Percentiles rank a stretch among this genome's conserved stretches.
Conservation (phyloP, 768 basidiomycete species). For the Mycena pura region DNA sequence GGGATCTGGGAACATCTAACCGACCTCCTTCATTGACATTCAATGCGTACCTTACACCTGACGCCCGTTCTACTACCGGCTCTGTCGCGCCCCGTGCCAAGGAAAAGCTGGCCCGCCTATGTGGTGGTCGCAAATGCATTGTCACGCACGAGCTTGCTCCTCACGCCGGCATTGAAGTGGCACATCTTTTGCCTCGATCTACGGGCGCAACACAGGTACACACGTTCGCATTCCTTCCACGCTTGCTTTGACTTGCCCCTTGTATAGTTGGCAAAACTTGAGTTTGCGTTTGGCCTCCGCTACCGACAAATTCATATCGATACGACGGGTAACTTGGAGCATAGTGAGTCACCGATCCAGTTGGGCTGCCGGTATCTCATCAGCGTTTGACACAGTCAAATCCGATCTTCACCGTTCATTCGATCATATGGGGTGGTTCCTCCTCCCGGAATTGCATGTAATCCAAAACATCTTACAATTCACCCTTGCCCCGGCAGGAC, state of each 20-base stretch:
- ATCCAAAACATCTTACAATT: neutral
- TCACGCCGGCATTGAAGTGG: conserved; percentile 6
- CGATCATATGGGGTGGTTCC: conserved; percentile 7
- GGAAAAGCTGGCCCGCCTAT: conserved; percentile 3
- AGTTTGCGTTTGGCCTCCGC: conserved; percentile 7
- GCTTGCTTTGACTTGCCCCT: neutral
- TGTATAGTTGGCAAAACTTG: conserved; percentile 6
- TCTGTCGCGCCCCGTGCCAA: conserved; percentile 4
- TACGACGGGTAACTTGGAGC: conserved; percentile 3
- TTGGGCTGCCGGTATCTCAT: neutral
- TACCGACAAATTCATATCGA: conserved; percentile 8
- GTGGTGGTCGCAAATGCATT: conserved; percentile 11
- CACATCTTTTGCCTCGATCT: conserved; percentile 9
- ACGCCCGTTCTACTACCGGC: conserved; percentile 5
- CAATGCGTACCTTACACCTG: neutral
- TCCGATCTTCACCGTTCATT: conserved; percentile 5
- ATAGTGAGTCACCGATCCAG: neutral
- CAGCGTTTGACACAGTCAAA: neutral
- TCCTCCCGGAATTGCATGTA: neutral
- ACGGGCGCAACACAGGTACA: neutral
- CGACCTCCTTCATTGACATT: neutral
- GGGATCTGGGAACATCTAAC: neutral
- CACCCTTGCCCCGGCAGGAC: neutral
- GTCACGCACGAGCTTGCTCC: neutral
- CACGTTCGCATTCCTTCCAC: neutral